phyloP scores from a whole-genome alignment of 2,329 filamentous ascomycete genomes.

The Truncatella angustata region DNA sequence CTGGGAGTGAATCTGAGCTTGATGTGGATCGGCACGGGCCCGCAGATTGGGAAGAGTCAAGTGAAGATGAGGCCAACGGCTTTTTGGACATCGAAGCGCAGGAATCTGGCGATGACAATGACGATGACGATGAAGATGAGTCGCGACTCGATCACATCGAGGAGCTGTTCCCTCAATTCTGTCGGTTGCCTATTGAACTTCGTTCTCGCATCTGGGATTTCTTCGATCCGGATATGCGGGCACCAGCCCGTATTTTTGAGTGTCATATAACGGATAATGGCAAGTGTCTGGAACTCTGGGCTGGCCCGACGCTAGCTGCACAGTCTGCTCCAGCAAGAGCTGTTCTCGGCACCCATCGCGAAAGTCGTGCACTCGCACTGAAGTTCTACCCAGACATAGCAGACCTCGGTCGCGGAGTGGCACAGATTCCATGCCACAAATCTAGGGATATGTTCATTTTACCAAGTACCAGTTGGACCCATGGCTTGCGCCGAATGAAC shows the following conservation, averaged over 20 bases:
- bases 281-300: slow-evolving; percentile 11
- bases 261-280: slow-evolving; percentile 1
- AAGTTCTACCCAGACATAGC: slow-evolving; percentile 30
- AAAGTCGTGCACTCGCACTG: slow-evolving; percentile 31
- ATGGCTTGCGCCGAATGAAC: too few relatives aligned
- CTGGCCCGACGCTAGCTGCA: slow-evolving; percentile 18
- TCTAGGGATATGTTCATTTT: slow-evolving; percentile 27
- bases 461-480: too few relatives aligned
- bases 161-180: slow-evolving; percentile 32
- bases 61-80: slow-evolving; percentile 14
- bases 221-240: slow-evolving; percentile 30
- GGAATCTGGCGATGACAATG: slow-evolving; percentile 21
- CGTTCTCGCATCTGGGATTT: slow-evolving; percentile 32
- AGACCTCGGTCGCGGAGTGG: slow-evolving; percentile 11
- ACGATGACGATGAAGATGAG: slow-evolving; percentile 9
- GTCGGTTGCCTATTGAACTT: slow-evolving; percentile 31
- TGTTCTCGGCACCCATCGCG: slow-evolving; percentile 26
- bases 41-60: slow-evolving; percentile 18
- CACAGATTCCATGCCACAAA: slow-evolving; percentile 25
- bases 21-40: not conserved
- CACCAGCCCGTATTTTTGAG: slow-evolving; percentile 24
- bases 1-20: not conserved
- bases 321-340: slow-evolving; percentile 29
- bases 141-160: slow-evolving; percentile 9
- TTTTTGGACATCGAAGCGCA: slow-evolving; percentile 30